Evolutionary conservation across 2,329 filamentous ascomycete species (phyloP), one percentile per base, ranked within the genome.

Genomic region (Didymella exigua): DNA sequence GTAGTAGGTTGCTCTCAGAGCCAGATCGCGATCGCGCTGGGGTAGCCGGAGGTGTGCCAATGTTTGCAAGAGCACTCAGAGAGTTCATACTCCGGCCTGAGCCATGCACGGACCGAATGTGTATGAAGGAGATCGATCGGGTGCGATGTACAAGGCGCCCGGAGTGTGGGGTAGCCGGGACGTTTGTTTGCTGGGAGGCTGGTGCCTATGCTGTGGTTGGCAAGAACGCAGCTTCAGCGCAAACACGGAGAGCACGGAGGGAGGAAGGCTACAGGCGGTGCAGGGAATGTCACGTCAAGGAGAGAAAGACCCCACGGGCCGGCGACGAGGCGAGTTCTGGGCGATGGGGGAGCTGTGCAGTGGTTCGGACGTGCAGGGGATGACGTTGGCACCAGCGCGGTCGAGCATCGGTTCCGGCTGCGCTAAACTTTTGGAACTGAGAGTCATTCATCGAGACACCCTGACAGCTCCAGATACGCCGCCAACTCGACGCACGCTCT

Each of bases 11-110:
- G 64, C 78, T 78, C 65, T 83, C 78, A 33, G 82, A 84, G 59
- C 77, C 77, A 59, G 82, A 81, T 65, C 83, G 81, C 58, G 82
- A 81, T 61, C 82, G 81, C 54, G 77, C 71, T 54, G 79, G 78
- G 49, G 74, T 76, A 48, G 82, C 74, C 56, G 77, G 77, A 62
- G 83, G 79, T 61, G 83, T 82, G 71, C 84, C 84, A 72, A 87
- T 84, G 75, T 90, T 87, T 71, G 91, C 95, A 76, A 97, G 86
- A 76, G 96, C 91, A 80, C 95, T 96, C 81, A 96, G 83, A 70
- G 93, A 96, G 87, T 97, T 97, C 93, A 97, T 97, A 79, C 84
- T 90, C 81, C 77, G 76, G 72, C 69, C 65, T 63, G 70, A 73
- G 79, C 77, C 80, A 82, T 82, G 72, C 52, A 50, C 52, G 11